Evolutionary conservation across 352 stramenopile genomes (phyloP), one percentile per base, ranked within the genome.

Genomic region (Phytophthora vignae): DNA sequence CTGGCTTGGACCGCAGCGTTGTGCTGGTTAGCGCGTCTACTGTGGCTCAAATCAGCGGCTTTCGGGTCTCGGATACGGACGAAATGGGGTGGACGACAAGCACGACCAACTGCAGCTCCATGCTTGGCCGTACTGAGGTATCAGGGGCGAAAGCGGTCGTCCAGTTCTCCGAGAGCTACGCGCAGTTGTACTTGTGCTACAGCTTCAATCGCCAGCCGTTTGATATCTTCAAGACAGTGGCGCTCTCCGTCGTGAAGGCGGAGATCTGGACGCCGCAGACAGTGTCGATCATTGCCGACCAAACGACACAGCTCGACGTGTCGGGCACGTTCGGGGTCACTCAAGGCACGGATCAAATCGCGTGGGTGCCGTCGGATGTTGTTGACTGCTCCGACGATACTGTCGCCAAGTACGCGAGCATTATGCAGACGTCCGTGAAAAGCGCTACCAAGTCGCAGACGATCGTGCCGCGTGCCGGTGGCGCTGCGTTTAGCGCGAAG

Each of bases 141-240:
- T 63, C 55, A 0, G 77, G 87, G 9, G 60, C 61, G 3, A 74
- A 79, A 61, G 67, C 66, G 0, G 73, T 55, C 4, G 54, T 90
- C 1, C 31, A 66, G 1, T 88, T 90, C 55, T 21, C 60, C 2
- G 59, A 73, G 7, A 76, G 68, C 4, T 86, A 83, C 61, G 57
- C 74, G 0, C 71, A 76, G 22, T 63, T 91, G 15, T 75, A 64
- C 22, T 56, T 93, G 8, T 93, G 85, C 54, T 93, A 91, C 49
- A 93, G 85, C 49, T 93, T 91, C 63, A 69, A 81, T 36, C 65
- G 73, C 2, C 82, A 93, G 40, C 83, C 82, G 4, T 91, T 90
- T n/a, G 61, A 75, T n/a, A 57, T 85, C 2, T 90, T 90, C 60
- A 40, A 61, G 5, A 62, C 46, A 0, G 69, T 91, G 22, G 62